Base-by-base conservation (phyloP, 2,329 filamentous ascomycete genomes). In the Xylariaceae sp. region DNA sequence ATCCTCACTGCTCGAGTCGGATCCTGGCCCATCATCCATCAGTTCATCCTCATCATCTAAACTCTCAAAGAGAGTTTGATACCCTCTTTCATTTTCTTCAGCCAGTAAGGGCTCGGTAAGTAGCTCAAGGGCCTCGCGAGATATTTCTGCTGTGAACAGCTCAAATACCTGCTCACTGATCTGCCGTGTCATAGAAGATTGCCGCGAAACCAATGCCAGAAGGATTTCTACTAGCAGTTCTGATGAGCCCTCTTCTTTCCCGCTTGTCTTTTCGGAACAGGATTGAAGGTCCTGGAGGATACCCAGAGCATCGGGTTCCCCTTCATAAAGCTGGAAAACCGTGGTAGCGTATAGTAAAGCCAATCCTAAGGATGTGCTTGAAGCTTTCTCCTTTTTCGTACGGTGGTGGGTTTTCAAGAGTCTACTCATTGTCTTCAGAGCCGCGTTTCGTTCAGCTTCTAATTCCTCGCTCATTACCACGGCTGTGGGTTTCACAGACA, bases 141-240 rank as follows among this genome's bases (percentile, higher is more conserved):
- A 89, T 48, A 97, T 78, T 44, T 88, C 80, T 12, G 79, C 70
- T 3, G 88, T 85, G 63, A 95, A 95, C 1, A 85, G 82, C 20
- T 84, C 79, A 62, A 97, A 97, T 0, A 95, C 90, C 59, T 93
- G 86, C 61, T 92, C 84, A 5, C 89, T 88, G 42, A 94, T 84
- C 57, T 91, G 88, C 22, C 89, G 82, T 71, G 95, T 87, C 41
- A 97, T 73, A 8, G 84, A 81, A 2, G 91, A 95, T 3, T 85
- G 87, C 50, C 89, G 88, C 0, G 90, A 88, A 2, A 94, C 80
- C 69, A 97, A 89, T 42, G 88, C 88, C n/a, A 97, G 73, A 6
- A 98, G 68, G 41, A 97, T 86, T 60, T 97, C 93, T 2, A 96
- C 82, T 7, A 96, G 68, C 21, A 88, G 76, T 58, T 88, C 83